Conservation (phyloP, 306 rosid genomes). For the Geum urbanum region DNA sequence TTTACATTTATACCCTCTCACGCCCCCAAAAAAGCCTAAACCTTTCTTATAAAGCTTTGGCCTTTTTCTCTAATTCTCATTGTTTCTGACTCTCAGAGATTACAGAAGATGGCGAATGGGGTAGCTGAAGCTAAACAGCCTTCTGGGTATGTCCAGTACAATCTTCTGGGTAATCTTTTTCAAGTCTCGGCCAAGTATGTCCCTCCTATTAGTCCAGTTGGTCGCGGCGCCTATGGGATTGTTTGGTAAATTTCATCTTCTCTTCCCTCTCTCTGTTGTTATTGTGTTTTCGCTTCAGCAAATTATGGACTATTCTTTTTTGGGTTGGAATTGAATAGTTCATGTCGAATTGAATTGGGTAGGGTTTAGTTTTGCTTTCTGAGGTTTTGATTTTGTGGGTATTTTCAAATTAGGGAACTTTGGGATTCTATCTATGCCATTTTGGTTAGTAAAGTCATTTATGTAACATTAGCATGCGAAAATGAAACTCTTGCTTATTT, state of each 20-base stretch:
- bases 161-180: slow-evolving; percentile 67
- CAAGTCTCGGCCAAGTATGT: slow-evolving; percentile 67
- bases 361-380: slow-evolving; percentile 1
- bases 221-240: slow-evolving; percentile 95
- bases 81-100: background rate
- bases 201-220: slow-evolving; percentile 85
- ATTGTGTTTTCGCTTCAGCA: background rate
- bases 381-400: background rate
- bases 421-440: background rate
- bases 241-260: slow-evolving; percentile 53
- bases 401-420: background rate
- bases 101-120: slow-evolving; percentile 34
- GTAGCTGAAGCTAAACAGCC: slow-evolving; percentile 31
- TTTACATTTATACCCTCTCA: background rate
- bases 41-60: background rate
- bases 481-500: background rate
- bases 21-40: background rate
- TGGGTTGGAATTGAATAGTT: slow-evolving; percentile 3
- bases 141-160: slow-evolving; percentile 59
- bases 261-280: background rate
- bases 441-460: background rate
- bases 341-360: background rate
- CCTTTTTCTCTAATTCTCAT: background rate
- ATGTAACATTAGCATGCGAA: background rate
- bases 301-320: slow-evolving; percentile 9